Percentiles rank a stretch among this genome's conserved stretches.
These are phyloP conservation scores for Solanum commersonii DNA, from an alignment of 257 asterid species.

Conservation along the genomic window DNA sequence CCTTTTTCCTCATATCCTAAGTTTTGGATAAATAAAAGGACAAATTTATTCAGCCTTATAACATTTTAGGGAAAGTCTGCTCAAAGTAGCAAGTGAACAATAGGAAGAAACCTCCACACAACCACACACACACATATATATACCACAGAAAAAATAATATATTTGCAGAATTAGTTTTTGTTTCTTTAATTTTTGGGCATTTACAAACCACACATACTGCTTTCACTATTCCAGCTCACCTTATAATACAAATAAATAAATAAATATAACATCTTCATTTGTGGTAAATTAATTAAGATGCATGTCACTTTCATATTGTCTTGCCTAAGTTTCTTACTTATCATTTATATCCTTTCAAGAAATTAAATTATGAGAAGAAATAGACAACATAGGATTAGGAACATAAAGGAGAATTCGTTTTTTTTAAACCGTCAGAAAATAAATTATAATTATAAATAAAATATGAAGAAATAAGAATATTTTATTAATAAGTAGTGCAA, in stretches of 20 bases:
- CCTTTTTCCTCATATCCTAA: neutral
- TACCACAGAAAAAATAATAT: neutral
- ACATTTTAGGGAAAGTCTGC: neutral
- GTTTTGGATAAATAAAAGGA: neutral
- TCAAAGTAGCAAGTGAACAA: neutral
- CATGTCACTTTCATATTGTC: neutral
- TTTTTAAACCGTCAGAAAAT: neutral
- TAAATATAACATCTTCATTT: neutral
- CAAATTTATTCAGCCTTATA: neutral
- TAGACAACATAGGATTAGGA: neutral
- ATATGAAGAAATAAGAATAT: too few relatives aligned
- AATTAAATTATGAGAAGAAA: neutral
- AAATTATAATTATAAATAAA: too few relatives aligned
- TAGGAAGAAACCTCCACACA: neutral
- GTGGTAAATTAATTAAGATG: neutral
- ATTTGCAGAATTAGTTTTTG: neutral
- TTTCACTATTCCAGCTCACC: neutral
- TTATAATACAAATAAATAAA: neutral
- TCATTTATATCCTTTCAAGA: neutral
- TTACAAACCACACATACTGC: neutral
- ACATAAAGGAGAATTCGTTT: neutral
- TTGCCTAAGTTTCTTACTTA: neutral
- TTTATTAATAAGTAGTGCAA: neutral
- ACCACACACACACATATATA: neutral
- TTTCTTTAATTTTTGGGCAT: neutral